Conservation (phyloP, 306 rosid species). For the Malus sieversii region DNA sequence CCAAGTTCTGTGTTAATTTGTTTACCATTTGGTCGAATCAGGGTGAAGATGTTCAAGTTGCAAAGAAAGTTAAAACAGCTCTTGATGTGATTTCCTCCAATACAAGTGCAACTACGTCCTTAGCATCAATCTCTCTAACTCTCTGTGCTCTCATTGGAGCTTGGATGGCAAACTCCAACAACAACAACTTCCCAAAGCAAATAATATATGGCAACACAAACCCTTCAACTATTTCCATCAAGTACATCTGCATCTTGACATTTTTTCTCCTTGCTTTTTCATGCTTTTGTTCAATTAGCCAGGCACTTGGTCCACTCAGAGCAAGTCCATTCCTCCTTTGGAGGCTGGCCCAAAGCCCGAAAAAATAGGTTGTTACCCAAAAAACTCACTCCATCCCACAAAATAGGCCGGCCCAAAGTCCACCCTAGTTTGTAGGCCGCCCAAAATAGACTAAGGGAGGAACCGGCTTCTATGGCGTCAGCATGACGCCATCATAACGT, state of each 20-base stretch:
- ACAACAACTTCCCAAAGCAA: slow-evolving; percentile 18
- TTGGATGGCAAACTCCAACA: slow-evolving; percentile 39
- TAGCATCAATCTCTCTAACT: slow-evolving; percentile 51
- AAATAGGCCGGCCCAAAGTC: too few relatives aligned
- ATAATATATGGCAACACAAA: slow-evolving; percentile 56
- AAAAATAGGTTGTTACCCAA: too few relatives aligned
- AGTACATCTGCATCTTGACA: slow-evolving; percentile 43
- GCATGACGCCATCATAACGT: too few relatives aligned
- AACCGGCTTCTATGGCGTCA: too few relatives aligned
- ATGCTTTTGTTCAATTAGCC: slow-evolving; percentile 62
- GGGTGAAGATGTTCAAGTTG: slow-evolving; percentile 23
- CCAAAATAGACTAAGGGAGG: too few relatives aligned
- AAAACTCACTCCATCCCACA: too few relatives aligned
- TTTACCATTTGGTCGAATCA: not conserved
- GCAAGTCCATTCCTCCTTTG: too few relatives aligned
- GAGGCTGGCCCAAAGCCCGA: too few relatives aligned
- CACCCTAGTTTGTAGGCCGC: too few relatives aligned
- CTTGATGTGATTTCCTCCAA: slow-evolving; percentile 41
- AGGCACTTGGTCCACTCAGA: slow-evolving; percentile 48
- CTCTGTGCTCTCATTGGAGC: slow-evolving; percentile 65
- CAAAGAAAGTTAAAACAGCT: slow-evolving; percentile 28
- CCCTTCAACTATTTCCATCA: slow-evolving; percentile 33
- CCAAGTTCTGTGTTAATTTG: not conserved
- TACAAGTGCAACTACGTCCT: slow-evolving; percentile 40
- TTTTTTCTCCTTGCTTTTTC: slow-evolving; percentile 67